These are phyloP conservation scores for Scheffersomyces lignosus DNA, from an alignment of 805 yeast species.

Conservation along the genomic window DNA sequence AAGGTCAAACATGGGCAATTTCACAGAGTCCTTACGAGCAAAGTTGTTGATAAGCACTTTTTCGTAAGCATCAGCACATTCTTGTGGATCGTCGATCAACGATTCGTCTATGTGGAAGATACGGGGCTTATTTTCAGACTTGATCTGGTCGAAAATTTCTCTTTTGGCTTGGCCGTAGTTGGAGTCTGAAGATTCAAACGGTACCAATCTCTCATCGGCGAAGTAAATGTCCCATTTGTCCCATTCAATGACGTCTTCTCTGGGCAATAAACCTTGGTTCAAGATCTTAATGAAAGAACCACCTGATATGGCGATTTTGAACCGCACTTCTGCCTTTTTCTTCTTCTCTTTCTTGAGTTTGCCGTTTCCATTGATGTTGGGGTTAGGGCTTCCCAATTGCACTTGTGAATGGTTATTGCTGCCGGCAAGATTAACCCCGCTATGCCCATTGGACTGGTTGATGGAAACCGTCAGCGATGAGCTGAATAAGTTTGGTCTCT, in stretches of 20 bases:
- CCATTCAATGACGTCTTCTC: conserved; percentile 79
- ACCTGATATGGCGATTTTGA: conserved; percentile 89
- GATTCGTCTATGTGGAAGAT: conserved; percentile 82
- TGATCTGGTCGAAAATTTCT: conserved; percentile 71
- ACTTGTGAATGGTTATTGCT: conserved; percentile 4
- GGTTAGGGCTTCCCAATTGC: conserved; percentile 7
- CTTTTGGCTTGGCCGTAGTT: conserved; percentile 90
- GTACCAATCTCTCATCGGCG: conserved; percentile 94
- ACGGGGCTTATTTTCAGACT: conserved; percentile 57
- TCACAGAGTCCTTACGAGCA: conserved; percentile 95
- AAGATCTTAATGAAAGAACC: conserved; percentile 88
- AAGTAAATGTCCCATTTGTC: conserved; percentile 93
- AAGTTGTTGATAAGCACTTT: conserved; percentile 82
- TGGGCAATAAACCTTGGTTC: conserved; percentile 76
- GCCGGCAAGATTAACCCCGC: conserved; percentile 9
- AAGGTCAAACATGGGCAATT: conserved; percentile 91
- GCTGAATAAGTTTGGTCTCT: conserved; percentile 9
- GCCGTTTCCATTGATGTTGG: conserved; percentile 16
- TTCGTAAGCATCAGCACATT: conserved; percentile 92
- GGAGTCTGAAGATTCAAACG: conserved; percentile 77
- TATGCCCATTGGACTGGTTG: conserved; percentile 14
- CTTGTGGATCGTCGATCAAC: conserved; percentile 76
- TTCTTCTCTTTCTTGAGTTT: conserved; percentile 41
- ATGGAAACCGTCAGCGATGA: conserved; percentile 18
- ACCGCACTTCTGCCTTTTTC: conserved; percentile 64